Conservation (phyloP, 2,329 filamentous ascomycete species). For the Phaeoacremonium minimum region DNA sequence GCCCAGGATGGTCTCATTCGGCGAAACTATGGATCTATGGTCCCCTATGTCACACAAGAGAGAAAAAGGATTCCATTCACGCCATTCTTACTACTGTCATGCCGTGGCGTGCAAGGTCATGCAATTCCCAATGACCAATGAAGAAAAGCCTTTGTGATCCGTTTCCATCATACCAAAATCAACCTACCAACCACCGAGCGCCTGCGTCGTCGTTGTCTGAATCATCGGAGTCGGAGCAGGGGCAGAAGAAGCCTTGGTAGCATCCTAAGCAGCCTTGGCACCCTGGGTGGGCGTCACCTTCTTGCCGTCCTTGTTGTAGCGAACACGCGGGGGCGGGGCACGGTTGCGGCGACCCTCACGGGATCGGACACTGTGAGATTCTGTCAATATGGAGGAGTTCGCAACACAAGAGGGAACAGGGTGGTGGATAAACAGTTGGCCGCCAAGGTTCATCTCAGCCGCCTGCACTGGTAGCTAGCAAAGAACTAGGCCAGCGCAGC, state of each 20-base stretch:
- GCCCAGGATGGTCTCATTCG: not conserved
- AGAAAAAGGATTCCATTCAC: constrained; percentile 22
- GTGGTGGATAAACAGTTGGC: constrained; percentile 8
- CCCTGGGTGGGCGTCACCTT: constrained; percentile 89
- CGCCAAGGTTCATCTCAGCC: constrained; percentile 41
- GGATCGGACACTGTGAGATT: constrained; percentile 78
- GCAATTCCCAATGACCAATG: too few relatives aligned
- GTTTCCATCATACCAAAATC: too few relatives aligned
- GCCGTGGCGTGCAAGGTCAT: not conserved
- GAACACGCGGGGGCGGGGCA: constrained; percentile 91
- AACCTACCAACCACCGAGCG: too few relatives aligned
- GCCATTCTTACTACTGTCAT: constrained; percentile 19
- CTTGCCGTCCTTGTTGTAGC: constrained; percentile 99
- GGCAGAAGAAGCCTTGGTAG: not conserved
- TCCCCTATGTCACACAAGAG: constrained; percentile 22
- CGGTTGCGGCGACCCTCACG: constrained; percentile 97
- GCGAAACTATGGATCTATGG: not conserved
- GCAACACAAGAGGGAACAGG: constrained; percentile 13
- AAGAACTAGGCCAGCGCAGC: constrained; percentile 32
- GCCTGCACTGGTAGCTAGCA: constrained; percentile 25
- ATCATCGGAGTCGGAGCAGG: constrained; percentile 6
- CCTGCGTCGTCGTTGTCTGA: constrained; percentile 16
- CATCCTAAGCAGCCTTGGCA: constrained; percentile 53
- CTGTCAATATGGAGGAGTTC: constrained; percentile 33
- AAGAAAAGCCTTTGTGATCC: too few relatives aligned